Evolutionary conservation across 1,284 basidiomycete genomes (phyloP), one percentile per base, ranked within the genome.

Genomic region (Phlebopus sp.): DNA sequence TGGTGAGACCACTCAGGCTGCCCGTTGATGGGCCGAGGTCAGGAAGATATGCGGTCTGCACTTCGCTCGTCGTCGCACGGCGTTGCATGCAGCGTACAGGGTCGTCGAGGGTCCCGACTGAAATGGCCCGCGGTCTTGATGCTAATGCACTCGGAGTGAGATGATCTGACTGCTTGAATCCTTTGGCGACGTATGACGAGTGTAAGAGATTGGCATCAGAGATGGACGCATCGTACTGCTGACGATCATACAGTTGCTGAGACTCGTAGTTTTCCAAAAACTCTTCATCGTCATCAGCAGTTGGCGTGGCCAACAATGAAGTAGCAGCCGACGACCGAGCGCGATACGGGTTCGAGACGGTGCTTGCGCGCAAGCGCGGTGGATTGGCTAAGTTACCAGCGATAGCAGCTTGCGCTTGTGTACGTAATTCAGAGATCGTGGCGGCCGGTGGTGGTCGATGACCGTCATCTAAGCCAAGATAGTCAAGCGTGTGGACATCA

Each of bases 401-500:
- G 59, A 95, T 92, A 32, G 88, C 91, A 31, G 88, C 86, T 67
- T 93, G 92, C 36, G 89, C 87, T 66, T 92, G 92, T 55, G 80
- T 89, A 55, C 88, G 84, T 51, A 92, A 74, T 68, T 92, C 92
- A 14, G 88, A 82, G 53, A 92, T 82, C 42, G 88, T 92, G 9
- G 89, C 91, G 4, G 89, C 88, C 2, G 83, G 82, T 10, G 84
- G 64, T 51, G 78, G 79, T 47, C 79, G 77, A 55, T 77, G 76
- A 48, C 70, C 73, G 53, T 92, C 90, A 58, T 94, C 94, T 56
- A 97, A 77, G 38, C 94, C 94, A 44, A 97, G 86, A 66, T 97
- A 97, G 68, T 95, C 93, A 54, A 97, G 79, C 21, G 94, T 97
- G 61, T 92, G 89, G 42, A 94, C 90, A 62, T 93, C 90, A 66